Percentiles rank a stretch among this genome's conserved stretches.
Evolutionary conservation across 2,329 filamentous ascomycete genomes (phyloP).

Genomic region (Penicillium crustosum): DNA sequence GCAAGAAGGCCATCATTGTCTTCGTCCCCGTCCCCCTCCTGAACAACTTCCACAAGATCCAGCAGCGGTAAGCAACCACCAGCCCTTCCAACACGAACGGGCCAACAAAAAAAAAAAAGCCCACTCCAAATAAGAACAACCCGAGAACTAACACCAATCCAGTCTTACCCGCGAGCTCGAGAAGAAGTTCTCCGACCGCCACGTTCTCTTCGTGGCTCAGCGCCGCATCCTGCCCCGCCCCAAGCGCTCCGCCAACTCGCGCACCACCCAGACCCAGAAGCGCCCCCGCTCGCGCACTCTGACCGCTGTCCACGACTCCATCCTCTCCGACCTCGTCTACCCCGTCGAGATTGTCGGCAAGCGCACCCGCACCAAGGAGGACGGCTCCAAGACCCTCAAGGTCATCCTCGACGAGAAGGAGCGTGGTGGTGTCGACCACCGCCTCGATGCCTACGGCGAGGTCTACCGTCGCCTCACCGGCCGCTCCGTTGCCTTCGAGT

Average conservation of each 20-base stretch:
- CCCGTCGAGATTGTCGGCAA: conserved; percentile 99
- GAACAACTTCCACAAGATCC: conserved; percentile 97
- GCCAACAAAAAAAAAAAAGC: neutral
- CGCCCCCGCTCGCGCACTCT: conserved; percentile 96
- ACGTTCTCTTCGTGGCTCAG: conserved; percentile 97
- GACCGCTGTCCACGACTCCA: conserved; percentile 97
- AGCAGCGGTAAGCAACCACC: conserved; percentile 80
- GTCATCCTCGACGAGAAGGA: conserved; percentile 99
- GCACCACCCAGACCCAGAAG: conserved; percentile 98
- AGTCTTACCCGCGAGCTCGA: conserved; percentile 99
- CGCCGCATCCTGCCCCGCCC: conserved; percentile 98
- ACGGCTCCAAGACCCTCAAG: conserved; percentile 98
- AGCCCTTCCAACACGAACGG: conserved; percentile 10
- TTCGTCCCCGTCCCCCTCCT: conserved; percentile 99
- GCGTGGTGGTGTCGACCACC: conserved; percentile 98
- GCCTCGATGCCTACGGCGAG: conserved; percentile 99
- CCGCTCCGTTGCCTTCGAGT: conserved; percentile 96
- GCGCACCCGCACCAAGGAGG: conserved; percentile 97
- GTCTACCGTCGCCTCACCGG: conserved; percentile 98
- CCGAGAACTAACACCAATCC: conserved; percentile 14
- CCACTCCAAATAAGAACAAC: conserved; percentile 1
- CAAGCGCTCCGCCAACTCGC: conserved; percentile 95
- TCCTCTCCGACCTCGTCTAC: conserved; percentile 97
- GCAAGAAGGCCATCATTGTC: conserved; percentile 99
- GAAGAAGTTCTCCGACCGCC: conserved; percentile 99